phyloP scores from a whole-genome alignment of 805 yeast genomes.

The Cyberlindnera petersonii region DNA sequence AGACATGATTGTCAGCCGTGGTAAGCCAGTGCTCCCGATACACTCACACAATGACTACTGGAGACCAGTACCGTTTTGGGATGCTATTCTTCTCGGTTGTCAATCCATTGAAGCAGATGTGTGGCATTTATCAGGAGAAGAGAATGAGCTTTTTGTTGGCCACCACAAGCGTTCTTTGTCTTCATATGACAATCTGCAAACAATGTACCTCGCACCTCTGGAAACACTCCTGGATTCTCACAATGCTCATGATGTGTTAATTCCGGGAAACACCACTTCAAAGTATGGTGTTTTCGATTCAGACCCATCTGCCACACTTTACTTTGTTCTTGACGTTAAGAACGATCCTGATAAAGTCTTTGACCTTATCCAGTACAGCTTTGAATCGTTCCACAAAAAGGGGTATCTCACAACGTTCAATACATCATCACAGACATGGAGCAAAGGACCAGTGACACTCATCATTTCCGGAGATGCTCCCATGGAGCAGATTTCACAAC shows the following conservation, averaged over 20 bases:
- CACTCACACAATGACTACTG: conserved; percentile 74
- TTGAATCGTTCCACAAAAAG: conserved; percentile 44
- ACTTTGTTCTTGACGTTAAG: conserved; percentile 62
- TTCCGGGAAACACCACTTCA: not conserved
- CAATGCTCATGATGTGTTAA: conserved; percentile 32
- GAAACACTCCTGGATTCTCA: conserved; percentile 38
- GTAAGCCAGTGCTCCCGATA: conserved; percentile 30
- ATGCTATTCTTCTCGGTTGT: conserved; percentile 50
- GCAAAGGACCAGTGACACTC: conserved; percentile 55
- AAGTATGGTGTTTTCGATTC: conserved; percentile 27
- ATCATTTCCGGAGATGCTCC: conserved; percentile 69
- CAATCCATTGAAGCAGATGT: conserved; percentile 65
- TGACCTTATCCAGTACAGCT: conserved; percentile 38
- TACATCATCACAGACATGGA: conserved; percentile 29
- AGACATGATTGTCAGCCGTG: conserved; percentile 15
- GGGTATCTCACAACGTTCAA: conserved; percentile 51
- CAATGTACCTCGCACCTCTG: conserved; percentile 53
- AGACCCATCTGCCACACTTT: conserved; percentile 48
- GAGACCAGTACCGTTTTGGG: conserved; percentile 53
- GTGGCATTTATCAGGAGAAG: conserved; percentile 36
- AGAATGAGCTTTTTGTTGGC: conserved; percentile 52
- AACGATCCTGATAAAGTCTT: conserved; percentile 46
- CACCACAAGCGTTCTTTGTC: conserved; percentile 50
- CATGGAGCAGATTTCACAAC: conserved; percentile 29
- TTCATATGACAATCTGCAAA: conserved; percentile 40